Base-by-base conservation (phyloP, 116 monocot genomes). In the Papilionanthe hybrid region DNA sequence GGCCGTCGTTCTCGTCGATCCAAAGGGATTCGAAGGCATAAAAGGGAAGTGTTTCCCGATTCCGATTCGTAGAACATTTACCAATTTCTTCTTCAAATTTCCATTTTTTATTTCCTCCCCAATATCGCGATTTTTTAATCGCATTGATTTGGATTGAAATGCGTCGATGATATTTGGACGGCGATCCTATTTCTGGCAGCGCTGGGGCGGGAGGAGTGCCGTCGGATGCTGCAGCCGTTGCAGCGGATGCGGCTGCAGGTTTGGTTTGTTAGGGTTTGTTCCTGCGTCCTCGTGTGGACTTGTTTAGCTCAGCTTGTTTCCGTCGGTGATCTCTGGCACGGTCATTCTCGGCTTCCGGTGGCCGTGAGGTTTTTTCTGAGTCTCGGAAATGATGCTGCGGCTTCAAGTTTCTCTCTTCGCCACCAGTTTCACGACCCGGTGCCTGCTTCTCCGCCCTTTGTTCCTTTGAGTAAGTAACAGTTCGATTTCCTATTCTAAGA, bases 221-320 rank as follows among this genome's bases (percentile, higher is more conserved):
- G 53, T 13, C 81, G 42, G 77, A 76, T 75, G 48, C 78, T 63
- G 53, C 71, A 22, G 77, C 78, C 71, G 50, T 37, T 41, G 30
- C 81, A 56, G 60, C 50, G 87, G 77, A 12, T 85, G 71, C 76
- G 90, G 81, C 42, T 80, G 77, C 87, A 85, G 76, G 63, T 83
- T 65, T 90, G 87, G 85, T 85, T 88, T 84, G 48, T 84, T 15
- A 81, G 86, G 77, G 85, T 88, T 47, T 91, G 88, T 73, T 48
- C 84, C 17, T 73, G 82, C 72, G 79, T 91, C 42, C 81, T 91
- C 6, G 78, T 91, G 19, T 91, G 88, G 86, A 77, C 86, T 0
- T 88, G 88, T 65, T 25, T 85, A 19, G 84, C 81, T 5, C 96
- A 93, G 91, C 88, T 96, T 28, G 32, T 91, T 48, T 82, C 93